phyloP scores from a whole-genome alignment of 2,329 filamentous ascomycete genomes.

The Fusarium nanum region DNA sequence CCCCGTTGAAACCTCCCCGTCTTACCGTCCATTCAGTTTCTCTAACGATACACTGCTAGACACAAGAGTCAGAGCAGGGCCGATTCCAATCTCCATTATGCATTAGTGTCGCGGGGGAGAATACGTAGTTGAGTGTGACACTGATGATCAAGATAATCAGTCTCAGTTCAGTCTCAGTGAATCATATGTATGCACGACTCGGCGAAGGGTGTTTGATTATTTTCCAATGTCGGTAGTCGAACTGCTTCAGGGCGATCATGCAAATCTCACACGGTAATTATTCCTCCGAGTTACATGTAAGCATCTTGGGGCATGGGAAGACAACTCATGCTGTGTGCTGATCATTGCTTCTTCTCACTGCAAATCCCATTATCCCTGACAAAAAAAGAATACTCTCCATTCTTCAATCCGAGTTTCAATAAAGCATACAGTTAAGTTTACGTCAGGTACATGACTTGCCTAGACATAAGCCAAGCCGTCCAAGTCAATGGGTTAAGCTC shows the following conservation, averaged over 20 bases:
- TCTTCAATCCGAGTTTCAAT: neutral
- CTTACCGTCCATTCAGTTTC: slow-evolving; percentile 30
- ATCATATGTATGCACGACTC: neutral
- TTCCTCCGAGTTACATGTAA: slow-evolving; percentile 22
- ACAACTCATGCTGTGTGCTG: slow-evolving; percentile 12
- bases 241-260: slow-evolving; percentile 22
- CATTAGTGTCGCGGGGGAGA: slow-evolving; percentile 17
- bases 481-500: slow-evolving; percentile 13
- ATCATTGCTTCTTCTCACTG: slow-evolving; percentile 15
- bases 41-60: slow-evolving; percentile 15
- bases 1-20: slow-evolving; percentile 34
- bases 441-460: slow-evolving; percentile 13
- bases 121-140: slow-evolving; percentile 11
- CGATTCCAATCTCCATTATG: slow-evolving; percentile 24
- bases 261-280: slow-evolving; percentile 24
- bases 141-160: slow-evolving; percentile 39
- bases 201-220: neutral
- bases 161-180: neutral
- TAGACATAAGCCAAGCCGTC: slow-evolving; percentile 5
- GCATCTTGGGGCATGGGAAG: neutral
- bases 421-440: slow-evolving; percentile 3
- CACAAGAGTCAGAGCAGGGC: slow-evolving; percentile 31
- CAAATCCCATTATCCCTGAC: neutral
- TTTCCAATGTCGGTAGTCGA: slow-evolving; percentile 25
- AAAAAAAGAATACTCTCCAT: neutral